A percentile compares a stretch with the other conserved stretches of the same genome.
These are phyloP conservation scores for Gossypium arboreum DNA, from an alignment of 345 rosid species.

Conservation along the genomic window DNA sequence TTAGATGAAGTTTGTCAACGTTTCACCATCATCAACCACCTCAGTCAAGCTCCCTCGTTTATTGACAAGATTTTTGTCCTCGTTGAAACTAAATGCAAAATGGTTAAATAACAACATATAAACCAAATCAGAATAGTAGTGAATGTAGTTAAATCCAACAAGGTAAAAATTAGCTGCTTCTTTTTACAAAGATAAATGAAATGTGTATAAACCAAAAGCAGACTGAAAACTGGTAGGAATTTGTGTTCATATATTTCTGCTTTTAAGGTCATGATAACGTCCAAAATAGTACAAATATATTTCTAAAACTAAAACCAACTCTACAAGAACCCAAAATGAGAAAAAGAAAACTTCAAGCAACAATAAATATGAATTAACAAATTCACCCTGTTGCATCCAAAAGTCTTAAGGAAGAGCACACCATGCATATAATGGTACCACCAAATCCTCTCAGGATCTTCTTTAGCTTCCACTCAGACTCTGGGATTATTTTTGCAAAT, in stretches of 20 bases:
- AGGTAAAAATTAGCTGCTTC: conserved; percentile 15
- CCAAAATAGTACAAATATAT: conserved; percentile 33
- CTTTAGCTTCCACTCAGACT: conserved; percentile 33
- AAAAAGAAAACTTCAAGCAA: conserved; percentile 25
- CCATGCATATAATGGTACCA: conserved; percentile 7
- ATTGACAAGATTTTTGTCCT: too few species aligned
- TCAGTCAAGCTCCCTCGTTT: neutral
- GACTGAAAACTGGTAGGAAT: conserved; percentile 12
- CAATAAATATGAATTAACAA: conserved; percentile 52
- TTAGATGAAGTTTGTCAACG: conserved; percentile 25
- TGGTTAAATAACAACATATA: neutral
- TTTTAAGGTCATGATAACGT: conserved; percentile 24
- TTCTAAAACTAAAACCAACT: conserved; percentile 39
- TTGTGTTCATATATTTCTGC: conserved; percentile 30
- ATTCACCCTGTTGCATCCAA: conserved; percentile 37
- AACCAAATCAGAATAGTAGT: neutral
- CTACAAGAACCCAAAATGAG: conserved; percentile 33
- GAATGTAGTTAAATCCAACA: conserved; percentile 8
- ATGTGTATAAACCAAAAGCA: conserved; percentile 32
- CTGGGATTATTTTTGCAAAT: conserved; percentile 15
- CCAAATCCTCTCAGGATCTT: conserved; percentile 18
- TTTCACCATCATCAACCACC: conserved; percentile 27
- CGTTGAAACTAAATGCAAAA: too few species aligned
- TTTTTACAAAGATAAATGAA: conserved; percentile 30
- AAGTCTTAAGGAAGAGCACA: conserved; percentile 33